These are phyloP conservation scores for Pichia sp. DNA, from an alignment of 1,139 yeast genomes.

Conservation along the genomic window DNA sequence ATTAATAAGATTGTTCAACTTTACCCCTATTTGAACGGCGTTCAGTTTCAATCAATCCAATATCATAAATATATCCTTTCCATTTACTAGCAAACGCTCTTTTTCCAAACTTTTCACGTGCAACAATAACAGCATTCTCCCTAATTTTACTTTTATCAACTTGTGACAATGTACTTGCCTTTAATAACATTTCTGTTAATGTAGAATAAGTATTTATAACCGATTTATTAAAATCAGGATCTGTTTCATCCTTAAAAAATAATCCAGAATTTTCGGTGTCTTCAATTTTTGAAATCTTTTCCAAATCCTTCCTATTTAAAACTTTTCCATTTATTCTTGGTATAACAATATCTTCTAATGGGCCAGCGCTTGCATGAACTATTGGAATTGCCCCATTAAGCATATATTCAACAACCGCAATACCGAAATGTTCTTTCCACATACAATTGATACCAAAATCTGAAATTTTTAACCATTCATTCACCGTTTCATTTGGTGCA, in stretches of 20 bases:
- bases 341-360: slow-evolving; percentile 74
- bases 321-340: slow-evolving; percentile 38
- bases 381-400: slow-evolving; percentile 83
- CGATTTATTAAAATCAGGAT: slow-evolving; percentile 42
- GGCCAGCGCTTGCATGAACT: slow-evolving; percentile 94
- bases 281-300: slow-evolving; percentile 5
- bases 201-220: slow-evolving; percentile 30
- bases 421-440: slow-evolving; percentile 99
- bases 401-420: slow-evolving; percentile 91
- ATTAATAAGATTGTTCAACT: slow-evolving; percentile 37
- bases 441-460: slow-evolving; percentile 86
- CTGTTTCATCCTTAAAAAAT: slow-evolving; percentile 64
- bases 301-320: slow-evolving; percentile 3
- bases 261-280: slow-evolving; percentile 44
- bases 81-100: slow-evolving; percentile 55
- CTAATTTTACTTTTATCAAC: slow-evolving; percentile 41
- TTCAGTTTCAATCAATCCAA: slow-evolving; percentile 36
- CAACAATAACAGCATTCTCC: slow-evolving; percentile 44
- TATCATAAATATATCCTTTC: slow-evolving; percentile 32
- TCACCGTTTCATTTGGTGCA: slow-evolving; percentile 62
- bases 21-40: slow-evolving; percentile 36
- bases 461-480: slow-evolving; percentile 47
- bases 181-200: slow-evolving; percentile 43
- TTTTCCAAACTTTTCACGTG: slow-evolving; percentile 61
- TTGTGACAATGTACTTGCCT: slow-evolving; percentile 37